A percentile compares a stretch with the other conserved stretches of the same genome.
phyloP scores from a whole-genome alignment of 345 rosid species.

The Anastatica hierochuntica region DNA sequence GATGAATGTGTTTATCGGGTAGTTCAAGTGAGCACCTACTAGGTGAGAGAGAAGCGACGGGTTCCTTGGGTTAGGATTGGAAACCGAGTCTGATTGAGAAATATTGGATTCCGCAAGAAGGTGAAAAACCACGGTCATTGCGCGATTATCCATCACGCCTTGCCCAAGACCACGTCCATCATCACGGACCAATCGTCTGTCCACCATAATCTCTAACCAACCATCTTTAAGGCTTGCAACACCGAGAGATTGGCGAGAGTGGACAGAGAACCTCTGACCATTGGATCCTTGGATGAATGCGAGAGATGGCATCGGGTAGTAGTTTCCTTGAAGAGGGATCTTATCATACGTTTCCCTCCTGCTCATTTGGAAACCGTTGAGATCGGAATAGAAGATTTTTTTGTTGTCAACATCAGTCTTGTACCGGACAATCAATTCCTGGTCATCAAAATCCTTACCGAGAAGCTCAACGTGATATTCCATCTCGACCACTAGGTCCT shows the following conservation, averaged over 20 bases:
- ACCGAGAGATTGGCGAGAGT: slow-evolving; percentile 87
- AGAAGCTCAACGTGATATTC: slow-evolving; percentile 94
- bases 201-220: slow-evolving; percentile 96
- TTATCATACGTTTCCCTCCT: slow-evolving; percentile 88
- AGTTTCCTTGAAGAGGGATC: slow-evolving; percentile 96
- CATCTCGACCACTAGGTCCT: slow-evolving; percentile 59
- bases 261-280: slow-evolving; percentile 76
- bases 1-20: slow-evolving; percentile 69
- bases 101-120: slow-evolving; percentile 56
- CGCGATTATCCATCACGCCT: slow-evolving; percentile 89
- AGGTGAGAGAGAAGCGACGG: slow-evolving; percentile 84
- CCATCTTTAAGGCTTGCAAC: slow-evolving; percentile 70
- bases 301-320: slow-evolving; percentile 95
- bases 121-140: slow-evolving; percentile 66
- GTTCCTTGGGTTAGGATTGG: slow-evolving; percentile 42
- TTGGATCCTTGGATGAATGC: slow-evolving; percentile 83
- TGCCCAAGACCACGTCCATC: slow-evolving; percentile 99
- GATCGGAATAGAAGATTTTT: slow-evolving; percentile 71
- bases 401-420: slow-evolving; percentile 61
- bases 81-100: slow-evolving; percentile 40
- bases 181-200: slow-evolving; percentile 68
- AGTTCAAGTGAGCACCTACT: slow-evolving; percentile 66
- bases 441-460: slow-evolving; percentile 55
- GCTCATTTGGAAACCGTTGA: slow-evolving; percentile 98
- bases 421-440: slow-evolving; percentile 77